These are phyloP conservation scores for Brassica balearica DNA, from an alignment of 441 rosid species.

Conservation along the genomic window DNA sequence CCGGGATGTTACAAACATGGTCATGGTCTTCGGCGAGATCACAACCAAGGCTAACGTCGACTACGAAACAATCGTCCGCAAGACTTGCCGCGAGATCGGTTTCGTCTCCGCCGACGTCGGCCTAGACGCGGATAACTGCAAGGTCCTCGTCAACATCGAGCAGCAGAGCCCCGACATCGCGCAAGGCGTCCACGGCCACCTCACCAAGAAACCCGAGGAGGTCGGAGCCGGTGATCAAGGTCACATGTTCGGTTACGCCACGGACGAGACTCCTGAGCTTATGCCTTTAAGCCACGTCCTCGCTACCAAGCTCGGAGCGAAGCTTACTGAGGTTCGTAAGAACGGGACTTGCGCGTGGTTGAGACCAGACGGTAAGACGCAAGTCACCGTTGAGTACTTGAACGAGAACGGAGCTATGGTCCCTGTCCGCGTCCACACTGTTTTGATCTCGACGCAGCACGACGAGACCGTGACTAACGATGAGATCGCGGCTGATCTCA, in stretches of 20 bases:
- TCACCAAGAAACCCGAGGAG: no score
- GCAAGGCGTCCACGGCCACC: no score
- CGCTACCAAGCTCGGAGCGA: constrained; percentile 72
- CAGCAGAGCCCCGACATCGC: no score
- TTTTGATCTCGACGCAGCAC: constrained; percentile 52
- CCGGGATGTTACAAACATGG: no score
- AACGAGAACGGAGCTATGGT: constrained; percentile 52
- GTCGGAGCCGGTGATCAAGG: no score
- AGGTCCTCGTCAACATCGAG: constrained; percentile 54
- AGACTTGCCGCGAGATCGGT: constrained; percentile 63
- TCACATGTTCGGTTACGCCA: constrained; percentile 52
- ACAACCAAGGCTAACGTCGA: constrained; percentile 65
- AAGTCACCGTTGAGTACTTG: constrained; percentile 51
- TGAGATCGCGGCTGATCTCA: constrained; percentile 51
- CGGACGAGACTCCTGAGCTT: constrained; percentile 70
- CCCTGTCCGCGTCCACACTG: constrained; percentile 52
- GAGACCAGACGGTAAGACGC: constrained; percentile 54
- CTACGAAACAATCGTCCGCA: constrained; percentile 65
- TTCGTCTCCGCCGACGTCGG: constrained; percentile 64
- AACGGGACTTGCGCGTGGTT: constrained; percentile 52
- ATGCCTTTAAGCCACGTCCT: constrained; percentile 73
- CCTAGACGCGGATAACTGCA: constrained; percentile 67
- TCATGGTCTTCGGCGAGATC: constrained; percentile 71
- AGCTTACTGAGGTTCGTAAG: constrained; percentile 67
- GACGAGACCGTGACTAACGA: constrained; percentile 52